Evolutionary conservation across 75 land plant genomes (phyloP), one percentile per base, ranked within the genome.

Genomic region (Cupressus sempervirens): DNA sequence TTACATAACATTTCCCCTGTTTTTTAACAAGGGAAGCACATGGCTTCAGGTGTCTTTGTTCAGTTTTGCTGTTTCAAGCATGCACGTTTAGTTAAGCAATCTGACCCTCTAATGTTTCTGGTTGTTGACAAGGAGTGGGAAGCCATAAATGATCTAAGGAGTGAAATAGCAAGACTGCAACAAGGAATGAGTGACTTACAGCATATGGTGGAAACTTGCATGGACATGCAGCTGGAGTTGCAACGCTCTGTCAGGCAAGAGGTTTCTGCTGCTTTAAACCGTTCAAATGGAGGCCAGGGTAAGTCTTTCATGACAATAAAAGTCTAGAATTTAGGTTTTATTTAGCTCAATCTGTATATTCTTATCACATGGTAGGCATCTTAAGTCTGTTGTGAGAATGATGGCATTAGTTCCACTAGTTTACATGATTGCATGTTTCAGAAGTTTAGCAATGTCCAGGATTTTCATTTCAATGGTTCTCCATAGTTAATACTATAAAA

Each of bases 181-280:
- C 99, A 95, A 86, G 94, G 97, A 30, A 93, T 97, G 93, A 88
- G 86, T 83, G 94, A 97, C 86, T 90, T 97, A 92, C 99, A 95
- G 86, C 87, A 95, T 80, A 94, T 94, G 93, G 83, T 97, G 85
- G 99, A 97, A 81, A 95, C 99, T 34, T 94, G 97, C 89, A 93
- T 97, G 93, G 97, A 97, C 76, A 95, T 97, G 99, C 99, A 97
- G 76, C 88, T 95, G 13, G 99, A 97, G 92, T 86, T 97, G 85
- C 99, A 97, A 86, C 93, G 97, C 14, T 94, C 99, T 67, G 90
- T 97, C 9, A 85, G 97, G 83, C 99, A 97, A 67, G 99, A 97
- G 90, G 94, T 97, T 46, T 90, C 99, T 83, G 97, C 98, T 54
- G 99, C 99, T 87, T 86, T 97, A 34, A 96, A 97, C 80, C 91